These are phyloP conservation scores for Plasmodium gonderi DNA, from an alignment of 169 alveolate genomes.

Conservation along the genomic window DNA sequence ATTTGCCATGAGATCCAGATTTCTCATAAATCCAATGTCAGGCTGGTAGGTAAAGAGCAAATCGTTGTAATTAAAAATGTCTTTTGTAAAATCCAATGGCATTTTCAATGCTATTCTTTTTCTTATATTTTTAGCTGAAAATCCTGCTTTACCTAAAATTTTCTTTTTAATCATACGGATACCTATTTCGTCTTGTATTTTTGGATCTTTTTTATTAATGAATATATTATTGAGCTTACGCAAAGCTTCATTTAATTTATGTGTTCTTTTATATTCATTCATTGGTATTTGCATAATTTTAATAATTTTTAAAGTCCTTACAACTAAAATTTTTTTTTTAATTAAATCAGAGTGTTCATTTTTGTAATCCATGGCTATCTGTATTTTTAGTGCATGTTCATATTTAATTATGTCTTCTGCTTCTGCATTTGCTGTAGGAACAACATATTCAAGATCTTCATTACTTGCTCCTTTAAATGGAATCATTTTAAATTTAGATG, in stretches of 20 bases:
- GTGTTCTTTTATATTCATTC: background rate
- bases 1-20: background rate
- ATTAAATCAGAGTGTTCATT: conserved; percentile 6
- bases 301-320: conserved; percentile 48
- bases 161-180: background rate
- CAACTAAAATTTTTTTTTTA: conserved; percentile 21
- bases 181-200: background rate
- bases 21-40: conserved; percentile 9
- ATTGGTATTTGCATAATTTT: conserved; percentile 49
- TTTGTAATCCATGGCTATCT: conserved; percentile 8
- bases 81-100: background rate
- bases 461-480: background rate
- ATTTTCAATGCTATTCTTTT: conserved; percentile 1
- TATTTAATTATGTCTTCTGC: conserved; percentile 46
- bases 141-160: background rate
- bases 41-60: conserved; percentile 31
- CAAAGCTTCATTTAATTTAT: conserved; percentile 8
- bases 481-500: conserved; percentile 9
- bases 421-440: background rate
- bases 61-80: background rate
- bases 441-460: background rate
- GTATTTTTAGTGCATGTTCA: conserved; percentile 30
- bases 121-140: background rate
- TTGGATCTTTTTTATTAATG: background rate
- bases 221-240: conserved; percentile 15